Conservation (phyloP, 2,329 filamentous ascomycete genomes). For the Rhinocladiella mackenziei region DNA sequence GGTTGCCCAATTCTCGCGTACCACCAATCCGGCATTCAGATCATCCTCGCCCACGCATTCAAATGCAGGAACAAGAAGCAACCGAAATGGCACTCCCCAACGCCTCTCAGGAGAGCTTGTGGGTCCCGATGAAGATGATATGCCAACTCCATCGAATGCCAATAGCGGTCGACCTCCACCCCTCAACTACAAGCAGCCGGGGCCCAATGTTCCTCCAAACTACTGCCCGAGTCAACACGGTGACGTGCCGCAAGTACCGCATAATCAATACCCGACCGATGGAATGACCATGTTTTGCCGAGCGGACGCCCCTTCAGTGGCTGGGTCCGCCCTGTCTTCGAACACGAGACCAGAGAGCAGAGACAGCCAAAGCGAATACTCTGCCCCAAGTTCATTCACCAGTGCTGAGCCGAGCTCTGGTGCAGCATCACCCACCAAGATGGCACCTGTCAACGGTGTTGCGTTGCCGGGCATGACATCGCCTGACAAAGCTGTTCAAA, state of each 20-base stretch:
- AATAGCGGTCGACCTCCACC: slow-evolving; percentile 29
- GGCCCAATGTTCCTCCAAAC: slow-evolving; percentile 39
- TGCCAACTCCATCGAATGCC: slow-evolving; percentile 20
- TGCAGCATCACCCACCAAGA: slow-evolving; percentile 69
- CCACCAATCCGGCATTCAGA: slow-evolving; percentile 91
- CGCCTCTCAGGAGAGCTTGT: slow-evolving; percentile 24
- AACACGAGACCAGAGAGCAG: slow-evolving; percentile 73
- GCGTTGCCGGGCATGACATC: slow-evolving; percentile 47
- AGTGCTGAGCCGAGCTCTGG: slow-evolving; percentile 75
- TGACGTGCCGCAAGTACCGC: slow-evolving; percentile 67
- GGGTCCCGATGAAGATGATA: slow-evolving; percentile 18
- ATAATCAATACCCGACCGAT: slow-evolving; percentile 90
- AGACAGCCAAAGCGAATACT: slow-evolving; percentile 87
- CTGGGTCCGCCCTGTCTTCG: slow-evolving; percentile 61
- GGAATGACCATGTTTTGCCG: slow-evolving; percentile 98
- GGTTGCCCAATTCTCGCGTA: slow-evolving; percentile 90
- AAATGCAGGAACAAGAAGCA: slow-evolving; percentile 60
- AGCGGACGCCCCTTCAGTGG: slow-evolving; percentile 64
- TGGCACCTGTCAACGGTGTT: slow-evolving; percentile 37
- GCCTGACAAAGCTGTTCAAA: slow-evolving; percentile 61
- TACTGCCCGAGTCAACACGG: slow-evolving; percentile 58
- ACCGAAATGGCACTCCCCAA: slow-evolving; percentile 14
- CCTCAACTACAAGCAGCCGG: slow-evolving; percentile 26
- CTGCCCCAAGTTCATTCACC: slow-evolving; percentile 81
- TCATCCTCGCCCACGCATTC: slow-evolving; percentile 96